A percentile compares a stretch with the other conserved stretches of the same genome.
phyloP scores from a whole-genome alignment of 208 protist species.

The Blechomonas ayalai region DNA sequence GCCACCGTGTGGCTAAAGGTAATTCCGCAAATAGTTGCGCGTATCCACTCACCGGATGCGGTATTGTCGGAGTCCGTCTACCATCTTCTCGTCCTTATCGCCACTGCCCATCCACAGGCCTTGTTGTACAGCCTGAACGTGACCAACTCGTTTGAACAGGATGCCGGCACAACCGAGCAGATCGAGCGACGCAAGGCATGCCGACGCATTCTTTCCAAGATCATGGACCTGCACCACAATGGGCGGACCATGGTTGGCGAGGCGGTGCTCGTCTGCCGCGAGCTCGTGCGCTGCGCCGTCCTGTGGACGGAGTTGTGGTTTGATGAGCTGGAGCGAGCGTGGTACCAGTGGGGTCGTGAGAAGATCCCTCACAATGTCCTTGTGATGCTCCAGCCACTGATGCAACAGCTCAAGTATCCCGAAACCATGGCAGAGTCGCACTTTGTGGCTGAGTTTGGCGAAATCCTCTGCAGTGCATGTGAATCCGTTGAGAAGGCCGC shows the following conservation, averaged over 20 bases:
- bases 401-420: constrained; percentile 88
- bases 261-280: constrained; percentile 93
- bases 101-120: constrained; percentile 97
- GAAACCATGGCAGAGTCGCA: constrained; percentile 94
- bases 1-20: constrained; percentile 99
- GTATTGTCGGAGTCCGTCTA: constrained; percentile 91
- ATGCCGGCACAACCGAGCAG: constrained; percentile 20
- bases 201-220: constrained; percentile 68
- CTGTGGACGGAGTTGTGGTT: constrained; percentile 95
- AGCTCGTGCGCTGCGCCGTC: constrained; percentile 98
- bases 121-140: constrained; percentile 99
- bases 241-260: constrained; percentile 91
- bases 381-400: constrained; percentile 89
- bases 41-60: constrained; percentile 91
- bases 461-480: constrained; percentile 46
- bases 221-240: constrained; percentile 77
- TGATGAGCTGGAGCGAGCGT: constrained; percentile 95
- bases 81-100: constrained; percentile 91
- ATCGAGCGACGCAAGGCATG: constrained; percentile 58
- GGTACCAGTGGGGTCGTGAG: constrained; percentile 93
- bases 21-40: constrained; percentile 99
- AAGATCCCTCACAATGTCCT: constrained; percentile 93
- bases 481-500: constrained; percentile 78
- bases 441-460: constrained; percentile 88
- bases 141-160: constrained; percentile 52